Evolutionary conservation across 2,329 filamentous ascomycete genomes (phyloP).

Genomic region (Eurotiales sp.): DNA sequence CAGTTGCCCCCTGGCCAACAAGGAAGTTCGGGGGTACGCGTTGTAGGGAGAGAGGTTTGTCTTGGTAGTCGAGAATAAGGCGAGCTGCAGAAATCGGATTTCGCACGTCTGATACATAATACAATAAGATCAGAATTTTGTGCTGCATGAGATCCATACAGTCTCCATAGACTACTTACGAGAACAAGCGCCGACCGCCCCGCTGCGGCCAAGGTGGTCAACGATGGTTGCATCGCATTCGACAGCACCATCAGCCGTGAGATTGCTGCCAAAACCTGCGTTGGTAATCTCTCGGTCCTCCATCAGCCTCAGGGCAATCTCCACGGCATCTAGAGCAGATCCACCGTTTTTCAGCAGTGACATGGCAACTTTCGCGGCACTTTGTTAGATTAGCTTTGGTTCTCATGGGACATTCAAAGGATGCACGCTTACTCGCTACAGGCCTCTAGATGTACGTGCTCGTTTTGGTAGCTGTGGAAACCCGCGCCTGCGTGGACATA

Average conservation of each 20-base stretch:
- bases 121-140: constrained; percentile 20
- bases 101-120: constrained; percentile 64
- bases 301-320: constrained; percentile 79
- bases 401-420: not conserved
- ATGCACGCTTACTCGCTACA: constrained; percentile 74
- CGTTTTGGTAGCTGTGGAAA: constrained; percentile 85
- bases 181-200: constrained; percentile 84
- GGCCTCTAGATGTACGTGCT: constrained; percentile 75
- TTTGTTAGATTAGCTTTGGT: constrained; percentile 33
- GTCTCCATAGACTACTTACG: constrained; percentile 57
- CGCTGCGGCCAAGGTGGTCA: constrained; percentile 85
- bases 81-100: constrained; percentile 90
- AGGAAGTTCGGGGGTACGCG: constrained; percentile 91
- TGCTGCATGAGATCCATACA: not conserved
- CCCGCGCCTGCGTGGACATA: constrained; percentile 96
- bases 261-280: constrained; percentile 90
- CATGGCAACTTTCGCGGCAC: constrained; percentile 83
- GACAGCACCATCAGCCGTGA: constrained; percentile 83
- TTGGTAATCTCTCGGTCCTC: constrained; percentile 97
- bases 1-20: constrained; percentile 76
- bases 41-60: constrained; percentile 71
- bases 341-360: constrained; percentile 72
- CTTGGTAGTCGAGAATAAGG: constrained; percentile 73
- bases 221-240: constrained; percentile 94
- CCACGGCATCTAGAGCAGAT: constrained; percentile 80